phyloP scores from a whole-genome alignment of 2,329 filamentous ascomycete genomes.

The Xylaria sp. region DNA sequence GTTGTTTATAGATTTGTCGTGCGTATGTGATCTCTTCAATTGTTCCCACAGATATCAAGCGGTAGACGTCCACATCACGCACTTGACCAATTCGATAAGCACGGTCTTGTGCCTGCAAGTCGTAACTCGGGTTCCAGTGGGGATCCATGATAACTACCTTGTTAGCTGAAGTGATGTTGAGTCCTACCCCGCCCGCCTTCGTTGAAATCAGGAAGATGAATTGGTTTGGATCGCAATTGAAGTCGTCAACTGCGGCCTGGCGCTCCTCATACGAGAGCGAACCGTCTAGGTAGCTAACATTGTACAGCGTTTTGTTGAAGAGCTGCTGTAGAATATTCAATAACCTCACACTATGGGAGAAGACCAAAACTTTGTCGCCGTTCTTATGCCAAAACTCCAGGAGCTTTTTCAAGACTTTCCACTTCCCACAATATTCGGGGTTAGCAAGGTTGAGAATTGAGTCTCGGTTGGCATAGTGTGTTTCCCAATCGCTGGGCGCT shows the following conservation, averaged over 20 bases:
- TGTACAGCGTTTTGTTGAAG: constrained; percentile 88
- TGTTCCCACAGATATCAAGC: constrained; percentile 86
- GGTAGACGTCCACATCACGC: constrained; percentile 92
- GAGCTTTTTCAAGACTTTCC: constrained; percentile 87
- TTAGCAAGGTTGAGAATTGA: constrained; percentile 82
- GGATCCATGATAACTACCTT: constrained; percentile 98
- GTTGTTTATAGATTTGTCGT: constrained; percentile 97
- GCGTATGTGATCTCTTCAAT: constrained; percentile 98
- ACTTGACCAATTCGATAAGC: constrained; percentile 95
- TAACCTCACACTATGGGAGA: constrained; percentile 88
- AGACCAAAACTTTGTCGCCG: constrained; percentile 93
- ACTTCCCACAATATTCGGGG: constrained; percentile 94
- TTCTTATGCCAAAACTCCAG: constrained; percentile 88
- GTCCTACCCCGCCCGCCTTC: constrained; percentile 86
- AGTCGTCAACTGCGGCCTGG: constrained; percentile 81
- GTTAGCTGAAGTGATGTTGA: constrained; percentile 97
- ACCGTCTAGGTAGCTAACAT: constrained; percentile 88
- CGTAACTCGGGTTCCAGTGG: constrained; percentile 96
- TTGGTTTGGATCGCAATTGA: constrained; percentile 84
- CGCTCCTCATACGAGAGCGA: constrained; percentile 83
- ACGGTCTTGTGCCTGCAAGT: constrained; percentile 93
- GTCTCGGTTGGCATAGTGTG: constrained; percentile 76
- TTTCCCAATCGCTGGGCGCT: constrained; percentile 75
- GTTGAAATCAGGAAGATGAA: constrained; percentile 98
- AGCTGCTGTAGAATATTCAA: constrained; percentile 83